Percentiles rank a stretch among this genome's conserved stretches.
These are phyloP conservation scores for Diaporthe sp. DNA, from an alignment of 2,329 filamentous ascomycete species.

Conservation along the genomic window DNA sequence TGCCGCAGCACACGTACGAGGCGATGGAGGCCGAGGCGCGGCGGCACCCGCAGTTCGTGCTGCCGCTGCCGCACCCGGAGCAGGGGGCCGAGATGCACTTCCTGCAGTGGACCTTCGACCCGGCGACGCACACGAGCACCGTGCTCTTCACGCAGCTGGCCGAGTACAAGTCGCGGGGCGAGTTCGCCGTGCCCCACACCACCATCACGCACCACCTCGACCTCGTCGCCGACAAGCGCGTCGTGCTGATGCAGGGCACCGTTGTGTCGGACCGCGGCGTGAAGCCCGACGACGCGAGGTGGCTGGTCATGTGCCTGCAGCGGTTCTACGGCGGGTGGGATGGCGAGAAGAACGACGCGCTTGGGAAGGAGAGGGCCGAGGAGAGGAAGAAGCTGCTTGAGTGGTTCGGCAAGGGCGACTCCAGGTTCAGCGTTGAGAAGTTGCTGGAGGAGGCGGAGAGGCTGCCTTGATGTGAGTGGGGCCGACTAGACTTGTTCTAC, in stretches of 20 bases:
- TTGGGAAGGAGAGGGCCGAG: constrained; percentile 64
- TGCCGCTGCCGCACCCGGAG: constrained; percentile 79
- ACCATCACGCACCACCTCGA: constrained; percentile 94
- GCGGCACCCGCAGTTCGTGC: constrained; percentile 86
- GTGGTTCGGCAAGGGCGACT: constrained; percentile 84
- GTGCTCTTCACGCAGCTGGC: constrained; percentile 95
- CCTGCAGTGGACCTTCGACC: constrained; percentile 93
- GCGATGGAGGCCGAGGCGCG: constrained; percentile 78
- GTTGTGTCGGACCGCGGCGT: constrained; percentile 83
- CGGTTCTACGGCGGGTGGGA: constrained; percentile 85
- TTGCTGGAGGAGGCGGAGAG: constrained; percentile 91
- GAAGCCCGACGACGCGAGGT: constrained; percentile 83
- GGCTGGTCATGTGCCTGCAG: constrained; percentile 92
- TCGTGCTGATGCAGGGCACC: constrained; percentile 88
- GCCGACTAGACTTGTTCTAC: background rate
- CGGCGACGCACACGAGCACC: constrained; percentile 69
- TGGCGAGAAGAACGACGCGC: constrained; percentile 49
- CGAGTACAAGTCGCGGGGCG: constrained; percentile 90
- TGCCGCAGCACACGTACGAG: constrained; percentile 79
- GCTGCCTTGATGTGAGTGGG: constrained; percentile 58
- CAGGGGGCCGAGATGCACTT: constrained; percentile 93
- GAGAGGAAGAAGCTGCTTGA: constrained; percentile 78
- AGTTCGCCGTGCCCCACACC: constrained; percentile 92
- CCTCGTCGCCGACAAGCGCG: constrained; percentile 75
- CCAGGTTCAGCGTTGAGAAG: constrained; percentile 83